These are phyloP conservation scores for Plasmopara muralis DNA, from an alignment of 352 stramenopile genomes.

Conservation along the genomic window DNA sequence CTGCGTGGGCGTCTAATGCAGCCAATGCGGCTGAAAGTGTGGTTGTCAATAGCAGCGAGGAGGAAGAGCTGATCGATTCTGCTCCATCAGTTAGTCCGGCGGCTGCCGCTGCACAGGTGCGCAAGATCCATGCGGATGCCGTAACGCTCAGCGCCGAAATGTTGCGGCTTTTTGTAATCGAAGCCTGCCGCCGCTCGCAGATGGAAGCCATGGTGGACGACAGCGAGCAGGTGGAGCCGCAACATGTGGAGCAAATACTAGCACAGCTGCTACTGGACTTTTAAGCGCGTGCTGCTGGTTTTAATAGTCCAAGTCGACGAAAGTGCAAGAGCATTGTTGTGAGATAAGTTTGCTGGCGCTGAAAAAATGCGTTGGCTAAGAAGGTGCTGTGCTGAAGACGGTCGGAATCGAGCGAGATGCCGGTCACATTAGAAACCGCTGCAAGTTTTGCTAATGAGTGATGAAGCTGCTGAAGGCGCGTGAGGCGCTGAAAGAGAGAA, in stretches of 20 bases:
- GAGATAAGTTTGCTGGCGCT: constrained; percentile 34
- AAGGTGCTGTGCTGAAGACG: constrained; percentile 51
- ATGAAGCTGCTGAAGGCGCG: constrained; percentile 54
- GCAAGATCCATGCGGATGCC: constrained; percentile 72
- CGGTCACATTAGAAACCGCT: constrained; percentile 14
- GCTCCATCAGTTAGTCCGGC: constrained; percentile 22
- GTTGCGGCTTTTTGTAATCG: constrained; percentile 67
- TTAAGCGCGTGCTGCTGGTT: constrained; percentile 19
- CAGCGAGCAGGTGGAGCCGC: constrained; percentile 57
- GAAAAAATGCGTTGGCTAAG: constrained; percentile 33
- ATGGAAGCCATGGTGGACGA: constrained; percentile 86
- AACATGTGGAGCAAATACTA: constrained; percentile 76
- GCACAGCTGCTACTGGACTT: constrained; percentile 79
- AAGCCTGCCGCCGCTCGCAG: constrained; percentile 70
- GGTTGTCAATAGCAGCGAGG: constrained; percentile 28
- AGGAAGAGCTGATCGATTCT: constrained; percentile 43
- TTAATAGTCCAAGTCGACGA: constrained; percentile 1
- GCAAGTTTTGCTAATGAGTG: constrained; percentile 52
- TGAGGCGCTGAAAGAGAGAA: constrained; percentile 32
- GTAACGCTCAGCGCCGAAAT: constrained; percentile 71
- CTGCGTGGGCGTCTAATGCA: constrained; percentile 40
- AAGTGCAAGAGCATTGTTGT: constrained; percentile 20
- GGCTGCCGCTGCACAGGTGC: constrained; percentile 30
- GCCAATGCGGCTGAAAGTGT: constrained; percentile 13
- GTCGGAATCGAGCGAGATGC: constrained; percentile 23